Evolutionary conservation across 106 monocot species (phyloP), one percentile per base, ranked within the genome.

Genomic region (Platanthera guangdongensis): DNA sequence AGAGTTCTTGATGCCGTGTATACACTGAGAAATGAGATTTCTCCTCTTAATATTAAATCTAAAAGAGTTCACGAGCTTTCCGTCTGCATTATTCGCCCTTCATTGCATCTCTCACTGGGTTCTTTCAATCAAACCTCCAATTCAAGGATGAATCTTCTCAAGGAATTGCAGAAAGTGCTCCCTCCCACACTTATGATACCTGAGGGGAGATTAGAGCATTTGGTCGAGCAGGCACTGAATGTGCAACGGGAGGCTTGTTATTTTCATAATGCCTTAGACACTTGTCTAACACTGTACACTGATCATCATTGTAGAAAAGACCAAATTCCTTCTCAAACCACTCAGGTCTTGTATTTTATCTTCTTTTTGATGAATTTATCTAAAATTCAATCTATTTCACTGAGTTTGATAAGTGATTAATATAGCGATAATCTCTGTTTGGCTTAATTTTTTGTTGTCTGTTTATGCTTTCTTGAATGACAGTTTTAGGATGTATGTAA

Each of bases 291-390:
- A 64, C 76, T 93, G 52, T 93, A 88, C 67, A 60, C 78, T 18
- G 93, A 93, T 79, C 93, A 93, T 84, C 79, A 77, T 18, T 93
- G 92, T 79, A 81, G 87, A 50, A 84, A 84, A 47, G 92, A 90
- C 30, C 85, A 86, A 71, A 80, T 93, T 52, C 92, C 92, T 74
- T 85, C 82, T 47, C 71, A 55, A 50, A 87, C 92, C 51, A 46
- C 46, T 7, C 92, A 93, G 90, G 92, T 93, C 19, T 19, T n/a
- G 59, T 7, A 60, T 60, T 55, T 55, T 14, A 55, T 15, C 14
- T 55, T 13, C n/a, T 55, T 60, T 60, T 60, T 60, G 59, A 18
- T 19, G 21, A 60, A 60, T 21, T 21, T 60, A 55, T 60, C 59
- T 19, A 19, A 60, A 60, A 60, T 60, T 60, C 11, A 19, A 21